phyloP scores from a whole-genome alignment of 2,329 filamentous ascomycete genomes.

The Penicillium fuscoglaucum region DNA sequence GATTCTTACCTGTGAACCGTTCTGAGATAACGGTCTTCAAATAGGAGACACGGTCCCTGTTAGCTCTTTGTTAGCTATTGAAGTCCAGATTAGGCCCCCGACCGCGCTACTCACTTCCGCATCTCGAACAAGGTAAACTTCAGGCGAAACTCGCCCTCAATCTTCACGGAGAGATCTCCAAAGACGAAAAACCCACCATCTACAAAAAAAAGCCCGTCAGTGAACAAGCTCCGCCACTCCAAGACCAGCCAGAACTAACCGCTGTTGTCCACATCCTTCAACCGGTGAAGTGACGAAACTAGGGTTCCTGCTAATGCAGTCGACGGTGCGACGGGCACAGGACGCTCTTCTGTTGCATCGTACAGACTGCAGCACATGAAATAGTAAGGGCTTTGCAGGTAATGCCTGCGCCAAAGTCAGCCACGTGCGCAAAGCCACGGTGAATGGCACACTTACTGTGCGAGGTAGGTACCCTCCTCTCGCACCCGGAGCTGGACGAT shows the following conservation, averaged over 20 bases:
- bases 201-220: slow-evolving; percentile 19
- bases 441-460: slow-evolving; percentile 55
- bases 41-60: slow-evolving; percentile 49
- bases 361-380: slow-evolving; percentile 62
- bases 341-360: slow-evolving; percentile 49
- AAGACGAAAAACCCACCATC: slow-evolving; percentile 91
- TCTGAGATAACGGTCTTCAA: slow-evolving; percentile 61
- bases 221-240: background rate
- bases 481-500: slow-evolving; percentile 70
- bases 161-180: slow-evolving; percentile 77
- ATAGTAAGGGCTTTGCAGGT: slow-evolving; percentile 64
- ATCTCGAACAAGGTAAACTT: slow-evolving; percentile 78
- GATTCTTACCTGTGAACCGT: slow-evolving; percentile 63
- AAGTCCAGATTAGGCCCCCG: background rate
- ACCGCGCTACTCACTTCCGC: slow-evolving; percentile 50
- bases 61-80: slow-evolving; percentile 20
- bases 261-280: slow-evolving; percentile 74
- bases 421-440: slow-evolving; percentile 2
- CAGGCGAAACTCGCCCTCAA: slow-evolving; percentile 70
- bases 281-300: slow-evolving; percentile 76
- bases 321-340: slow-evolving; percentile 46
- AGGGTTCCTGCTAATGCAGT: slow-evolving; percentile 68
- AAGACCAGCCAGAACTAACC: slow-evolving; percentile 39
- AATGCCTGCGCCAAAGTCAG: slow-evolving; percentile 49
- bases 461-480: slow-evolving; percentile 49